phyloP scores from a whole-genome alignment of 1,139 yeast genomes.

The Ogataea hybrid region DNA sequence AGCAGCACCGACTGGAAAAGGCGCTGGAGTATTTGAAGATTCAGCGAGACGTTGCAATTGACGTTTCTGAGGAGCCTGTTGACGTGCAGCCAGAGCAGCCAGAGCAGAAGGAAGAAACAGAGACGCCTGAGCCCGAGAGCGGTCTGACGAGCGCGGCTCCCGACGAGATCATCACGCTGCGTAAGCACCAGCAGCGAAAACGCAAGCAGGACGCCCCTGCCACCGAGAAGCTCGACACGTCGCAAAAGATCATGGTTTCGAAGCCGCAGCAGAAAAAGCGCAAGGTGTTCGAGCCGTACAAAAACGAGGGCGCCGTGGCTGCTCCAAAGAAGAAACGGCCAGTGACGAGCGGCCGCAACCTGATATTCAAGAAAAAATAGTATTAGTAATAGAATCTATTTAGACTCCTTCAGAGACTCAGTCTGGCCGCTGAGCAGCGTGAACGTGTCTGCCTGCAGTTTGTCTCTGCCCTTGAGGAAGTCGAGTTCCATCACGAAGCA shows the following conservation, averaged over 20 bases:
- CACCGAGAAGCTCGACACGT: conserved; percentile 42
- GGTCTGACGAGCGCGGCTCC: conserved; percentile 25
- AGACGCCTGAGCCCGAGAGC: conserved; percentile 4
- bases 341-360: conserved; percentile 27
- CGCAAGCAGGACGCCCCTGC: conserved; percentile 17
- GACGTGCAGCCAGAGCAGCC: conserved; percentile 4
- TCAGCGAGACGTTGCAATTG: conserved; percentile 16
- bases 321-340: conserved; percentile 27
- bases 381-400: not conserved
- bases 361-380: conserved; percentile 25
- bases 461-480: conserved; percentile 91
- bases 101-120: conserved; percentile 2
- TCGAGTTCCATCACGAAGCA: conserved; percentile 91
- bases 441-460: conserved; percentile 79
- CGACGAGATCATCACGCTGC: conserved; percentile 58
- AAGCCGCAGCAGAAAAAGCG: conserved; percentile 37
- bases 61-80: conserved; percentile 10
- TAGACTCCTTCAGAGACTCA: conserved; percentile 36
- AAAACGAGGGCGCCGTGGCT: conserved; percentile 35
- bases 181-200: conserved; percentile 31
- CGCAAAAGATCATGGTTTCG: conserved; percentile 44
- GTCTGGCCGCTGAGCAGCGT: conserved; percentile 85
- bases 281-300: conserved; percentile 62
- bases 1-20: conserved; percentile 11
- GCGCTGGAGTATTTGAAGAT: conserved; percentile 11